These are phyloP conservation scores for Pythium scleroteichum DNA, from an alignment of 352 stramenopile species.

Conservation along the genomic window DNA sequence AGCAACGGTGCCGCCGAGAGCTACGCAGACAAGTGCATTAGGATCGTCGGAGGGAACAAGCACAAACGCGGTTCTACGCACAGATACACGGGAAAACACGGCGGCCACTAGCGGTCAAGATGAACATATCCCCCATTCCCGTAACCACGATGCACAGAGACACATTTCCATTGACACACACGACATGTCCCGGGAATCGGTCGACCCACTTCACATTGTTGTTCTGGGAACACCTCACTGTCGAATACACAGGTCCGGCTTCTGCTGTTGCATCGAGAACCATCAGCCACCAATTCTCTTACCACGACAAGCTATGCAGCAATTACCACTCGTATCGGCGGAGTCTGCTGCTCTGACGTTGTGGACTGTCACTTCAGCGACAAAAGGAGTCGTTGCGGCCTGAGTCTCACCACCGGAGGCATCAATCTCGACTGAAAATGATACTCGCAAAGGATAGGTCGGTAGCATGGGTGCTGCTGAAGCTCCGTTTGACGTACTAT, in stretches of 20 bases:
- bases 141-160: conserved; percentile 62
- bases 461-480: conserved; percentile 44
- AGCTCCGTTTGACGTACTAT: conserved; percentile 3
- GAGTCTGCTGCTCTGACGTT: conserved; percentile 50
- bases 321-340: conserved; percentile 55
- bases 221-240: conserved; percentile 58
- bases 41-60: too few relatives aligned
- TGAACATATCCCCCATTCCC: conserved; percentile 65
- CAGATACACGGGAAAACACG: conserved; percentile 81
- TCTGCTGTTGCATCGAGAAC: conserved; percentile 28
- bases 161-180: conserved; percentile 63
- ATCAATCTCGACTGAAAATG: conserved; percentile 70
- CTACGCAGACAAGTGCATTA: conserved; percentile 26
- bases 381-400: conserved; percentile 1
- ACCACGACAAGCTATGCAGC: conserved; percentile 1
- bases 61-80: conserved; percentile 25
- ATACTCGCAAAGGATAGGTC: conserved; percentile 53
- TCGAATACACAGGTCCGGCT: conserved; percentile 66
- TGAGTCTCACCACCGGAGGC: conserved; percentile 8
- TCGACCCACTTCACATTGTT: conserved; percentile 78
- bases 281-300: too few relatives aligned
- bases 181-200: conserved; percentile 60
- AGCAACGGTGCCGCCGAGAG: conserved; percentile 60
- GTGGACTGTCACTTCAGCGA: conserved; percentile 66
- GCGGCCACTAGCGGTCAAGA: conserved; percentile 59